Evolutionary conservation across 2,329 filamentous ascomycete species (phyloP), one percentile per base, ranked within the genome.

Genomic region (Fusarium oligoseptatum): DNA sequence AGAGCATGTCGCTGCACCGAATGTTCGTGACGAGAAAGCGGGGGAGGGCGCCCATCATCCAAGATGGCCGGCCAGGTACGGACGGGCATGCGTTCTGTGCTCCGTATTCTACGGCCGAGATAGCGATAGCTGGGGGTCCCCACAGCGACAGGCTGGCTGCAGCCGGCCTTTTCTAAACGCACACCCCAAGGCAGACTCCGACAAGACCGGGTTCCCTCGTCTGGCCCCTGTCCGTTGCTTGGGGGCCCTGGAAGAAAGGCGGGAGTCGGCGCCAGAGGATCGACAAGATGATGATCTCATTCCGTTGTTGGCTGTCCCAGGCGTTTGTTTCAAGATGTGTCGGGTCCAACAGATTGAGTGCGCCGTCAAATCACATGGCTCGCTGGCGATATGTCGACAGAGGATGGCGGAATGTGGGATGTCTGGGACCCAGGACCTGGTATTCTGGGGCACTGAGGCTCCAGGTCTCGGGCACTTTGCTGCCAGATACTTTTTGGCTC

Each of bases 281-380:
- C 77, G 75, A 78, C 77, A 71, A 73, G 71, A 73, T 74, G 76
- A 78, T 78, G 77, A 78, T 78, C 77, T 78, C 77, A 78, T 78
- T 78, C 77, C 74, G 70, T 66, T 76, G 77, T 76, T 76, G 75
- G 74, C 39, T 69, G 67, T 70, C 66, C 71, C 74, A 75, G 77
- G 76, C 72, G 77, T 78, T 78, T 78, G 77, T 78, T 78, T 78
- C 77, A 79, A 78, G 72, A 74, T 78, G 65, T 70, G 61, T 65
- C 56, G 69, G 62, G 37, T 64, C 64, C 65, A 66, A 66, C 45
- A 68, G 29, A 60, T 68, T 57, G 60, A 71, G 50, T 60, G 57
- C 60, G 60, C 60, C 70, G 64, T 67, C 74, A 72, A 78, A 76
- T 78, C 74, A 72, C 43, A 72, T 65, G 62, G 64, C 64, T 58